phyloP scores from a whole-genome alignment of 495 filamentous ascomycete genomes.

The Bathelium albidoporum region DNA sequence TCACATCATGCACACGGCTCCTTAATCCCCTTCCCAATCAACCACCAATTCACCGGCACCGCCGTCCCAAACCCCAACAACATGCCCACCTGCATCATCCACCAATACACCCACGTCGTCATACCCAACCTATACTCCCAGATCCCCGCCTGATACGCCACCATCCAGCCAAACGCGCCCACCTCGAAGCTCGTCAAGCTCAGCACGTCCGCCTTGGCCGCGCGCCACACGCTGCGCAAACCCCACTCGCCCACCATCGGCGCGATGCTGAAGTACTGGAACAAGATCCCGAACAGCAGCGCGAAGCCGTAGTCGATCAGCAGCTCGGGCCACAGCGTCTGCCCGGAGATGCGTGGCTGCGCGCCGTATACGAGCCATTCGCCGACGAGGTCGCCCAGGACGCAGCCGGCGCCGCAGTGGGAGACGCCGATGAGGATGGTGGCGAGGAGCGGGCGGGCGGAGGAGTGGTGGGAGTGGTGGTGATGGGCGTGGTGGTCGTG shows the following conservation, averaged over 20 bases:
- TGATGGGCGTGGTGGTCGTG: constrained; percentile 8
- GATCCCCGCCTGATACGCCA: constrained; percentile 23
- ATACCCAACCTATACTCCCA: constrained; percentile 19
- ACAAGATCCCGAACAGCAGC: constrained; percentile 25
- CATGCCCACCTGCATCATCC: constrained; percentile 33
- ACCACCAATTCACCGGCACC: constrained; percentile 27
- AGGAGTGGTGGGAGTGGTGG: constrained; percentile 11
- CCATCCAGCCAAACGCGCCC: constrained; percentile 30
- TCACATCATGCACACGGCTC: constrained; percentile 19
- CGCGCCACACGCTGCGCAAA: constrained; percentile 19
- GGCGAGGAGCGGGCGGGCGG: constrained; percentile 21
- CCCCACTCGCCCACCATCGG: constrained; percentile 27
- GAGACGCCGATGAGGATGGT: constrained; percentile 23
- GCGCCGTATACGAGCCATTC: constrained; percentile 31
- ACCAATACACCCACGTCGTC: constrained; percentile 27
- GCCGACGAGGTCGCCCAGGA: constrained; percentile 28
- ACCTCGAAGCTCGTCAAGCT: constrained; percentile 21
- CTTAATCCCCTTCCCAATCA: constrained; percentile 25
- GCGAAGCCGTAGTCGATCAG: constrained; percentile 27
- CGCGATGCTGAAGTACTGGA: constrained; percentile 32
- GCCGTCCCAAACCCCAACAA: constrained; percentile 23
- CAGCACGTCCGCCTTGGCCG: constrained; percentile 26
- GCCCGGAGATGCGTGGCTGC: constrained; percentile 14
- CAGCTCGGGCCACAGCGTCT: constrained; percentile 14
- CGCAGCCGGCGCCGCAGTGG: constrained; percentile 28